These are phyloP conservation scores for Gossypium stocksii DNA, from an alignment of 345 rosid species.

Conservation along the genomic window DNA sequence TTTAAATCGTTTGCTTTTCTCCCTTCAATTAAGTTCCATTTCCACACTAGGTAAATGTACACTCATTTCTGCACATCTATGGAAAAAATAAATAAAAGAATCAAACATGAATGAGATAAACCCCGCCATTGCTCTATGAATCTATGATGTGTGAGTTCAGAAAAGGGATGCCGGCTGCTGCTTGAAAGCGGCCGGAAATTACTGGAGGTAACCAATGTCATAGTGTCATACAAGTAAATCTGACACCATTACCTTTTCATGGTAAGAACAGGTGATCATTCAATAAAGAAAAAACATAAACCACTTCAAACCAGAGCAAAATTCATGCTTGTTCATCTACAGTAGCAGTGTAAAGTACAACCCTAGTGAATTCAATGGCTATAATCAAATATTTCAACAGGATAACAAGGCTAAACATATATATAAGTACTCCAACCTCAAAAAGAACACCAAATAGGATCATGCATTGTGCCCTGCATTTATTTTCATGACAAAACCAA, in stretches of 20 bases:
- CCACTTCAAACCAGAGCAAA: slow-evolving; percentile 1
- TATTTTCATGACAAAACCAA: slow-evolving; percentile 3
- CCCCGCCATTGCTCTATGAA: neutral
- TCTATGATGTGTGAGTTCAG: neutral
- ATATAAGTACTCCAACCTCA: neutral
- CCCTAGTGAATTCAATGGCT: neutral
- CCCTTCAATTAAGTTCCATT: no score
- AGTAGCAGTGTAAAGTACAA: neutral
- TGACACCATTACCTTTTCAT: neutral
- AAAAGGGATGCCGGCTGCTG: neutral
- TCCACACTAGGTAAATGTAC: no score
- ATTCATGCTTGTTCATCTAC: neutral
- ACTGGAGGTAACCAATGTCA: neutral
- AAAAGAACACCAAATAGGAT: neutral
- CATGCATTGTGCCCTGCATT: slow-evolving; percentile 5
- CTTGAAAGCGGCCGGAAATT: neutral
- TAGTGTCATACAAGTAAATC: neutral
- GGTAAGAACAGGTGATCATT: neutral
- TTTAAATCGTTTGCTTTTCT: no score
- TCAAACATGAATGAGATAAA: no score
- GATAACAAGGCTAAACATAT: slow-evolving; percentile 2
- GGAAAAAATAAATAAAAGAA: no score
- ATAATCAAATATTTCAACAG: slow-evolving; percentile 7
- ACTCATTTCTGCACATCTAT: no score
- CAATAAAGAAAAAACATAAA: neutral